A percentile compares a stretch with the other conserved stretches of the same genome.
phyloP scores from a whole-genome alignment of 257 asterid species.

The Handroanthus guayacan region DNA sequence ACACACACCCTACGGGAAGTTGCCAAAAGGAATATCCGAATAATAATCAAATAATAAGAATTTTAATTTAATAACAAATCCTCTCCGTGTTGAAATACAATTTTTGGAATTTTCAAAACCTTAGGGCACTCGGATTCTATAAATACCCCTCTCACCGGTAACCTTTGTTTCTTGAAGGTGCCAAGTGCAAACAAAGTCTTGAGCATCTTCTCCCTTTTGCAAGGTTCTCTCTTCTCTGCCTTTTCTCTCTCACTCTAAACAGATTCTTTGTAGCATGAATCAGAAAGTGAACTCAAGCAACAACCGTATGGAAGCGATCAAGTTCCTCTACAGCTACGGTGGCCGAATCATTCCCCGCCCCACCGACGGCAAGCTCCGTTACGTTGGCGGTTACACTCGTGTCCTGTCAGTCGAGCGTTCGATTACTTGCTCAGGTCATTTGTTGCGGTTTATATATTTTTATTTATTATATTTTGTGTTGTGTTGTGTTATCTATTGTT shows the following conservation, averaged over 20 bases:
- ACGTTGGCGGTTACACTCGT: slow-evolving; percentile 80
- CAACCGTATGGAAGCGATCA: slow-evolving; percentile 41
- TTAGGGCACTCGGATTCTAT: slow-evolving; percentile 33
- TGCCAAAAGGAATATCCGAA: slow-evolving; percentile 47
- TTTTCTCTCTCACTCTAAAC: slow-evolving; percentile 11
- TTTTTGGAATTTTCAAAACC: background rate
- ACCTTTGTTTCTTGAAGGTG: slow-evolving; percentile 46
- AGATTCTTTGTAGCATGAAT: slow-evolving; percentile 40
- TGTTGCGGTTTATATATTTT: background rate
- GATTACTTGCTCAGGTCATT: slow-evolving; percentile 46
- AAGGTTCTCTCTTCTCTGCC: background rate
- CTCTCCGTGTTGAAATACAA: slow-evolving; percentile 41
- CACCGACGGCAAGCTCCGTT: slow-evolving; percentile 76
- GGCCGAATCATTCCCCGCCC: slow-evolving; percentile 76
- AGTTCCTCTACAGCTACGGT: slow-evolving; percentile 84
- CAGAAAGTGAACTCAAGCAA: slow-evolving; percentile 39
- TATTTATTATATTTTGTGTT: background rate
- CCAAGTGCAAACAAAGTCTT: slow-evolving; percentile 31
- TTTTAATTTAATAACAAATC: background rate
- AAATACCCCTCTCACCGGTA: slow-evolving; percentile 31
- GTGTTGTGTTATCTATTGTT: background rate
- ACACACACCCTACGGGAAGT: slow-evolving; percentile 24
- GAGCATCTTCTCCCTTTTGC: slow-evolving; percentile 27
- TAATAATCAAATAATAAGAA: slow-evolving; percentile 24
- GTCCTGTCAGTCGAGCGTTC: slow-evolving; percentile 70